Evolutionary conservation across 768 basidiomycete genomes (phyloP), one percentile per base, ranked within the genome.

Genomic region (Termitomyces sp.): DNA sequence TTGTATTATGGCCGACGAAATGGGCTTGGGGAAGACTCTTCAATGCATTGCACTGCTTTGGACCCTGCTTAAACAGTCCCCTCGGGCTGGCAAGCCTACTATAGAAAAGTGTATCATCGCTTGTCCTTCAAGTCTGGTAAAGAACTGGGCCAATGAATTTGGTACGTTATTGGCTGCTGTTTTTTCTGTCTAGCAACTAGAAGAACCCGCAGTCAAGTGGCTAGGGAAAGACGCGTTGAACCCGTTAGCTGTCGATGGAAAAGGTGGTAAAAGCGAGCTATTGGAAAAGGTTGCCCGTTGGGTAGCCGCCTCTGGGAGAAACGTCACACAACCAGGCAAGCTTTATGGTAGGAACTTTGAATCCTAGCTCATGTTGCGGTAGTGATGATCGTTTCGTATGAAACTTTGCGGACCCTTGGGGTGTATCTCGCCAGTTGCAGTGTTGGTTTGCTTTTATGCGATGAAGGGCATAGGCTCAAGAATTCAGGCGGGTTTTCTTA

Each of bases 311-410:
- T 77, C 80, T 25, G 97, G 97, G 8, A 79, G 96, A 56, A 93
- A 91, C 61, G 88, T 98, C 48, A 91, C 92, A 0, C 88, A 93
- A 57, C 94, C 96, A 72, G 94, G 94, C 91, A 63, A 32, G 74
- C 34, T 46, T 52, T 14, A 16, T 51, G 28, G 16, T 39, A 25
- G 19, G 3, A 30, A 40, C 10, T 7, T 5, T 2, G n/a, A 47
- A 5, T 9, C 9, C 19, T 1, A 39, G 11, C 56, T 57, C 19
- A 57, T n/a, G 21, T 9, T n/a, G 4, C 23, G 37, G 21, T 37
- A 95, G 96, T 98, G 44, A 93, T 99, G 91, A 98, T 99, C 61
- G 94, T 97, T 5, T 98, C 97, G 0, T 99, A 99, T 62, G 96
- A 99, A 69, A 96, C 93, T 0, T 79, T 99, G 51, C 85, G 96